These are phyloP conservation scores for Domatiomyces globalis DNA, from an alignment of 2,329 filamentous ascomycete genomes.

Conservation along the genomic window DNA sequence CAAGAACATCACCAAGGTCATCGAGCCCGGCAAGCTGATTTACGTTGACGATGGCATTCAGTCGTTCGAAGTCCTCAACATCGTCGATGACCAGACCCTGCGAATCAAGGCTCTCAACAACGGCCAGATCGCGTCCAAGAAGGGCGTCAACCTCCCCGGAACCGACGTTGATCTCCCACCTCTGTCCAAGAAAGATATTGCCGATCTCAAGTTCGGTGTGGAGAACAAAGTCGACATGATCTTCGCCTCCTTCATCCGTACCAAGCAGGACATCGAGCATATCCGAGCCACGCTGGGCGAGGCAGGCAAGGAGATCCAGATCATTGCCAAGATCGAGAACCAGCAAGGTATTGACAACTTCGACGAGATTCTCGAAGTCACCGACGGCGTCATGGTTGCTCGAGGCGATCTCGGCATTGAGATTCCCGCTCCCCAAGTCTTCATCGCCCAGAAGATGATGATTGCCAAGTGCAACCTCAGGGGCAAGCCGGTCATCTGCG, in stretches of 20 bases:
- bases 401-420: slow-evolving; percentile 98
- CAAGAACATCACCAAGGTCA: slow-evolving; percentile 99
- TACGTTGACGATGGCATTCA: slow-evolving; percentile 98
- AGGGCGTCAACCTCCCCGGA: slow-evolving; percentile 98
- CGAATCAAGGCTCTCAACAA: slow-evolving; percentile 86
- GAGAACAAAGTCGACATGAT: slow-evolving; percentile 99
- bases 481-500: slow-evolving; percentile 97
- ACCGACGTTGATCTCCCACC: slow-evolving; percentile 96
- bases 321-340: slow-evolving; percentile 99
- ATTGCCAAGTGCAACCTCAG: slow-evolving; percentile 99
- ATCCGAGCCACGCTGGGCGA: slow-evolving; percentile 73
- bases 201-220: slow-evolving; percentile 84
- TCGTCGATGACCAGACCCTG: slow-evolving; percentile 80
- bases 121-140: slow-evolving; percentile 95
- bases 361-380: slow-evolving; percentile 85
- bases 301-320: slow-evolving; percentile 91
- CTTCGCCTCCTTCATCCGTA: slow-evolving; percentile 96
- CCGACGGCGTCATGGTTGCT: slow-evolving; percentile 98
- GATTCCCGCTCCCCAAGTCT: slow-evolving; percentile 95
- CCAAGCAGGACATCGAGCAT: slow-evolving; percentile 77
- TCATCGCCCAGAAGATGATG: slow-evolving; percentile 99
- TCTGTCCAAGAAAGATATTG: slow-evolving; percentile 95
- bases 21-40: slow-evolving; percentile 77
- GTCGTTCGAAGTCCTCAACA: slow-evolving; percentile 80
- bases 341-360: slow-evolving; percentile 99